phyloP scores from a whole-genome alignment of 345 rosid species.

The Laguncularia racemosa region DNA sequence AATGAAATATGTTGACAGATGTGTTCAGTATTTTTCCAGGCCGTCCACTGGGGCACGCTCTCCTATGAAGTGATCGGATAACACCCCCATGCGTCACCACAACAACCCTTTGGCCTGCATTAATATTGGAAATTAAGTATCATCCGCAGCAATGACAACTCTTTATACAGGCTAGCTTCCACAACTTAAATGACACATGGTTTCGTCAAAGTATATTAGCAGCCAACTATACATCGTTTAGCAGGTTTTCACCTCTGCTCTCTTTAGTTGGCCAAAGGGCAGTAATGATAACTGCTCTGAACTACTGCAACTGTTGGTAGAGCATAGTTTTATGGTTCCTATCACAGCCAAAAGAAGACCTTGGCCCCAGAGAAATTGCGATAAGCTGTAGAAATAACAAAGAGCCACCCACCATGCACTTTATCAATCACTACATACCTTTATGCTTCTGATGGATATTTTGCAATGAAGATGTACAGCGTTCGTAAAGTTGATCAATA shows the following conservation, averaged over 20 bases:
- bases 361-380: neutral
- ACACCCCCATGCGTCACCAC: conserved; percentile 80
- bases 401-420: no score
- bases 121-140: no score
- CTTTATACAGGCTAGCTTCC: no score
- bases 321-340: no score
- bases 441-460: conserved; percentile 60
- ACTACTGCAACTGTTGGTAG: no score
- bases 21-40: conserved; percentile 53
- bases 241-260: no score
- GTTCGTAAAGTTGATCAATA: conserved; percentile 51
- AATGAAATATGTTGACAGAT: conserved; percentile 53
- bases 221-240: no score
- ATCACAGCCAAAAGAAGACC: neutral
- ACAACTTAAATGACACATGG: neutral
- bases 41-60: conserved; percentile 50
- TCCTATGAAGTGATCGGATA: conserved; percentile 50
- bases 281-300: no score
- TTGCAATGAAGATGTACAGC: conserved; percentile 59
- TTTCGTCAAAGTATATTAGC: neutral
- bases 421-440: conserved; percentile 25
- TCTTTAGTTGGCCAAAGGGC: no score
- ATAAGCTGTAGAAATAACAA: neutral
- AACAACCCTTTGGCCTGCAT: conserved; percentile 54
- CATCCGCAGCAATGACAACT: no score